A percentile compares a stretch with the other conserved stretches of the same genome.
Conservation (phyloP, 768 basidiomycete species). For the Hygrocybe punicea region DNA sequence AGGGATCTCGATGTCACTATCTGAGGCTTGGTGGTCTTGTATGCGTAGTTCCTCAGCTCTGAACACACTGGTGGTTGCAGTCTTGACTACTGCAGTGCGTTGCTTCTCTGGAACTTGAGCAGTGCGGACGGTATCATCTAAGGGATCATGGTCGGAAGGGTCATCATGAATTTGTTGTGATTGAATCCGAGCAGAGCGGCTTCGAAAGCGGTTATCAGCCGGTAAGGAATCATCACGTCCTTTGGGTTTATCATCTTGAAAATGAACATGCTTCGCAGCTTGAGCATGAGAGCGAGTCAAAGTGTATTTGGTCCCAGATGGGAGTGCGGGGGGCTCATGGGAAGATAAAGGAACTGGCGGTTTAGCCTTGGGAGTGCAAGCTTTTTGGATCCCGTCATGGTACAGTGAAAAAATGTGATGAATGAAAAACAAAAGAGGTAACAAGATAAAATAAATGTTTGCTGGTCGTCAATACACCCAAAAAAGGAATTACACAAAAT, state of each 20-base stretch:
- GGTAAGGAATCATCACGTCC: background rate
- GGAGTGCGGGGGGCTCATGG: background rate
- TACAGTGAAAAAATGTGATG: background rate
- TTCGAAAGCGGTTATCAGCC: background rate
- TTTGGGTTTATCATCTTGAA: background rate
- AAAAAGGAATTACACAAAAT: too few species aligned
- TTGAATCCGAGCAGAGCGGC: background rate
- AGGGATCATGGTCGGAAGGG: background rate
- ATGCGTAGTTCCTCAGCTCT: background rate
- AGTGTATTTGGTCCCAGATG: conserved; percentile 25
- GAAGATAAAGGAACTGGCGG: background rate
- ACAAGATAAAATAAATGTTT: too few species aligned
- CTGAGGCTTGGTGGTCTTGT: background rate
- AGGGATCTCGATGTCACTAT: too few species aligned
- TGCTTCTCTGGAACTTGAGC: background rate
- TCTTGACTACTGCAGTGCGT: background rate
- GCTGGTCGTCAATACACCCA: too few species aligned
- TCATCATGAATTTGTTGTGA: background rate
- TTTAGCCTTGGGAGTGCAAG: background rate
- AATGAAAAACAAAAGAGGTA: background rate
- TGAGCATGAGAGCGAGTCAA: conserved; percentile 19
- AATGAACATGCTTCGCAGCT: background rate
- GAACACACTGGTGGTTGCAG: background rate
- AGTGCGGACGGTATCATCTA: background rate
- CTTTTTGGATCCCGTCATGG: background rate